These are phyloP conservation scores for Glomus cerebriforme DNA, from an alignment of 192 early-diverging fungal species.

Conservation along the genomic window DNA sequence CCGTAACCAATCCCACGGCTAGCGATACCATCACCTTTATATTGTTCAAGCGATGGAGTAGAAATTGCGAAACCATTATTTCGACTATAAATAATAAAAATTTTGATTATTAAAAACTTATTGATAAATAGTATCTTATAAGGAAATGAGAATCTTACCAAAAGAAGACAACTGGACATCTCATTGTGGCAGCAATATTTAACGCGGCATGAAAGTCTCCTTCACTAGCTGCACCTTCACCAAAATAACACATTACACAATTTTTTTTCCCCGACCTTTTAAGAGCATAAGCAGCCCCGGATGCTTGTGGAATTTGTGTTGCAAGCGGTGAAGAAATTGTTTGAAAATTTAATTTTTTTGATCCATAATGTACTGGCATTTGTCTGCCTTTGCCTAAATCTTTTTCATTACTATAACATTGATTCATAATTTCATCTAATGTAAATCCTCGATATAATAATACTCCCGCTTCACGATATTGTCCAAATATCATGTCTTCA, in stretches of 20 bases:
- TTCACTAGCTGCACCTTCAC: conserved; percentile 96
- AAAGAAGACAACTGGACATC: conserved; percentile 91
- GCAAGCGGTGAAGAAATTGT: conserved; percentile 96
- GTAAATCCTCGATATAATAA: conserved; percentile 95
- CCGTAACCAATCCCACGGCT: conserved; percentile 94
- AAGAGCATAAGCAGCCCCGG: conserved; percentile 92
- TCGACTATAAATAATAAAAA: conserved; percentile 56
- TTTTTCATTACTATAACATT: conserved; percentile 88
- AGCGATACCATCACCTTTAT: conserved; percentile 97
- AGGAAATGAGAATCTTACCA: conserved; percentile 55
- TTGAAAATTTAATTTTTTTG: conserved; percentile 83
- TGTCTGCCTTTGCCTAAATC: conserved; percentile 95
- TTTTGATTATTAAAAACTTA: background rate
- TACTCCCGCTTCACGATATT: conserved; percentile 95
- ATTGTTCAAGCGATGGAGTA: conserved; percentile 93
- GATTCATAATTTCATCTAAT: conserved; percentile 93
- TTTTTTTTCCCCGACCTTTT: conserved; percentile 78
- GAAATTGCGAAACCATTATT: conserved; percentile 99
- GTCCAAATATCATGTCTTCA: conserved; percentile 94
- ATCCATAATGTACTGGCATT: conserved; percentile 98
- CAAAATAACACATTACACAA: conserved; percentile 93
- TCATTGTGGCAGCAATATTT: conserved; percentile 95
- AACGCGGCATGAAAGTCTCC: conserved; percentile 98
- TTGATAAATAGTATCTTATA: background rate
- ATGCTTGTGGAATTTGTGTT: conserved; percentile 97